A percentile compares a stretch with the other conserved stretches of the same genome.
Evolutionary conservation across 2,329 filamentous ascomycete genomes (phyloP).

Genomic region (Sporothrix globosa): DNA sequence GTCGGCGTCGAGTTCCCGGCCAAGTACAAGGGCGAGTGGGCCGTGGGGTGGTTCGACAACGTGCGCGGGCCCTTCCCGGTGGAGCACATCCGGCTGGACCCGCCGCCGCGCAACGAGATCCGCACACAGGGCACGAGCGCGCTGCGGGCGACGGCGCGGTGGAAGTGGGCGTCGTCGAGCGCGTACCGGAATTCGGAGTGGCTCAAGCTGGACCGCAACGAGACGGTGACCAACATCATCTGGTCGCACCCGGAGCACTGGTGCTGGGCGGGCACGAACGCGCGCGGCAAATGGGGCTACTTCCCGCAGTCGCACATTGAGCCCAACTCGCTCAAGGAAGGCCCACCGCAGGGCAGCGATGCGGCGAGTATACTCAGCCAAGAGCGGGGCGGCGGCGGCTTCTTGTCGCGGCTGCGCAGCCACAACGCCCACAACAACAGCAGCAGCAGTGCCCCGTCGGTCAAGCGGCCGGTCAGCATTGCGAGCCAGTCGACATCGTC

Average conservation of each 20-base stretch:
- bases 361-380: conserved; percentile 36
- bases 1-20: conserved; percentile 57
- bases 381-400: conserved; percentile 26
- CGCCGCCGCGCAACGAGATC: conserved; percentile 49
- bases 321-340: conserved; percentile 50
- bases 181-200: conserved; percentile 47
- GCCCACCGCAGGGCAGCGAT: conserved; percentile 35
- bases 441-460: background rate
- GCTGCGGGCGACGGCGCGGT: conserved; percentile 54
- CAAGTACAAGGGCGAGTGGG: conserved; percentile 59
- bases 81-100: conserved; percentile 53
- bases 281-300: conserved; percentile 57
- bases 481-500: conserved; percentile 35
- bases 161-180: conserved; percentile 55
- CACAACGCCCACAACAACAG: conserved; percentile 28
- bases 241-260: conserved; percentile 56
- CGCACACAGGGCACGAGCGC: conserved; percentile 51
- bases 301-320: conserved; percentile 58
- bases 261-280: conserved; percentile 60
- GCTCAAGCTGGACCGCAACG: conserved; percentile 65
- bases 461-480: conserved; percentile 33
- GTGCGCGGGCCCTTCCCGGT: conserved; percentile 53
- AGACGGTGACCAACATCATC: conserved; percentile 66
- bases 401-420: conserved; percentile 34
- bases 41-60: conserved; percentile 59